A percentile compares a stretch with the other conserved stretches of the same genome.
These are phyloP conservation scores for Russula sp. DNA, from an alignment of 768 basidiomycete species.

Conservation along the genomic window DNA sequence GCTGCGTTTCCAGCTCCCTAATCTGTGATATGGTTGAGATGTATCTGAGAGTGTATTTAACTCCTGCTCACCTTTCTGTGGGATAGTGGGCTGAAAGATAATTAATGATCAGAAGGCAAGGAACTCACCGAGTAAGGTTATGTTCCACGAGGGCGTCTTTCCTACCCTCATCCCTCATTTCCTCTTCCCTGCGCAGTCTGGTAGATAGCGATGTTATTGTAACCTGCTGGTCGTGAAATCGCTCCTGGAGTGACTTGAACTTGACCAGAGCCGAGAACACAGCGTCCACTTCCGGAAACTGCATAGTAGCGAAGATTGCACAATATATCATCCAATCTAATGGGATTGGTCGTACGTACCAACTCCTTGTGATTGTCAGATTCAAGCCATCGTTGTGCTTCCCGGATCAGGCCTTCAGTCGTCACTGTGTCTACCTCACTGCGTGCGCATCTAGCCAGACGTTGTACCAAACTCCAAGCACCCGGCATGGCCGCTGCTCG, in stretches of 20 bases:
- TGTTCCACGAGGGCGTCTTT: conserved; percentile 8
- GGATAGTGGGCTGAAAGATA: not conserved
- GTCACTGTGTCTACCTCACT: conserved; percentile 27
- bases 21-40: conserved; percentile 11
- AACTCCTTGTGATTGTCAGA: conserved; percentile 9
- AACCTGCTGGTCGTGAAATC: conserved; percentile 6
- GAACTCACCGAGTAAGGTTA: conserved; percentile 11
- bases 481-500: conserved; percentile 4
- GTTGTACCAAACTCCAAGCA: conserved; percentile 11
- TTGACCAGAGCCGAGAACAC: conserved; percentile 15
- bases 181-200: conserved; percentile 7
- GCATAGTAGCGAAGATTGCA: not conserved
- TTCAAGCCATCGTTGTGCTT: conserved; percentile 48
- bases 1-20: conserved; percentile 3
- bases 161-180: conserved; percentile 7
- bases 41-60: not conserved
- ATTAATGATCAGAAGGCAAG: not conserved
- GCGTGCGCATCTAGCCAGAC: conserved; percentile 8
- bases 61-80: conserved; percentile 11
- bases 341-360: conserved; percentile 9
- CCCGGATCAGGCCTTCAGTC: conserved; percentile 35
- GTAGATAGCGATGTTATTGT: not conserved
- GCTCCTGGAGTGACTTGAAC: conserved; percentile 18
- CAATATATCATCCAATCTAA: not conserved
- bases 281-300: conserved; percentile 19